A percentile compares a stretch with the other conserved stretches of the same genome.
These are phyloP conservation scores for Penicillium sp. DNA, from an alignment of 2,329 filamentous ascomycete genomes.

Conservation along the genomic window DNA sequence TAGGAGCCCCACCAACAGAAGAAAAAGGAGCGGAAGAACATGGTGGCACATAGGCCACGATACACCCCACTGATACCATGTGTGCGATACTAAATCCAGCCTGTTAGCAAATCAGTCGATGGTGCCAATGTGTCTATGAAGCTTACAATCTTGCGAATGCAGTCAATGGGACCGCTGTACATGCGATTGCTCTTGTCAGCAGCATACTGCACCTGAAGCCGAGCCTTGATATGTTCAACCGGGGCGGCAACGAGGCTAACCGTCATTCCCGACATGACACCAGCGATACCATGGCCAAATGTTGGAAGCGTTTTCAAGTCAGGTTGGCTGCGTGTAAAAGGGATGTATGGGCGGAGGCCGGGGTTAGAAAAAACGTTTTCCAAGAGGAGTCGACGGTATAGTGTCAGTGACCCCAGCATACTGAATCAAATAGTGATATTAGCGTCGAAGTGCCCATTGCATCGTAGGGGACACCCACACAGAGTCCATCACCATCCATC, in stretches of 20 bases:
- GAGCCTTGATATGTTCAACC: conserved; percentile 92
- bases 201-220: conserved; percentile 91
- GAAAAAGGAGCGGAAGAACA: conserved; percentile 90
- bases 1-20: conserved; percentile 99
- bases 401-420: conserved; percentile 88
- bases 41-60: conserved; percentile 79
- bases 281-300: conserved; percentile 83
- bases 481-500: conserved; percentile 98
- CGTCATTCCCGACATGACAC: conserved; percentile 81
- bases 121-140: not conserved
- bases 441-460: not conserved
- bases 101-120: not conserved
- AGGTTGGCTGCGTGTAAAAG: conserved; percentile 36
- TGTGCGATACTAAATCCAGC: conserved; percentile 38
- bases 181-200: conserved; percentile 73
- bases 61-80: conserved; percentile 83
- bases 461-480: conserved; percentile 42
- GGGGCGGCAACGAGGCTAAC: conserved; percentile 92
- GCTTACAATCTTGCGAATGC: conserved; percentile 62
- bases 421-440: conserved; percentile 26
- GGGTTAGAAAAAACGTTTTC: conserved; percentile 72
- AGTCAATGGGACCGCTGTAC: conserved; percentile 87
- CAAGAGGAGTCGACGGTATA: conserved; percentile 82
- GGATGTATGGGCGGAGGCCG: conserved; percentile 37
- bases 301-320: conserved; percentile 62